Evolutionary conservation across 257 asterid genomes (phyloP), one percentile per base, ranked within the genome.

Genomic region (Coffea eugenioides): DNA sequence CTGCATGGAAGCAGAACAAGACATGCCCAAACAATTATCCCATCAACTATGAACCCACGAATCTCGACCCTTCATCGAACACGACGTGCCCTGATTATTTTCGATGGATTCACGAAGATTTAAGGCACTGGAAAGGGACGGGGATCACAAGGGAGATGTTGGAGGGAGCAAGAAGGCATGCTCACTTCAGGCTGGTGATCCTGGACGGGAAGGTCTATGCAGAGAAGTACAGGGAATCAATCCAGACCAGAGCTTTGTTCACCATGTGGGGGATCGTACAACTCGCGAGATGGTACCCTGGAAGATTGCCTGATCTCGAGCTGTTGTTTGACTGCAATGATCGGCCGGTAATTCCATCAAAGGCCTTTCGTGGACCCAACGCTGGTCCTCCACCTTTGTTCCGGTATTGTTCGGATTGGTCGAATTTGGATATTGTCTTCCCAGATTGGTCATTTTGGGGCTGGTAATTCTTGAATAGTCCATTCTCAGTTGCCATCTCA

Each of bases 401-500:
- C 76, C 90, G 97, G 46, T 95, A 95, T 83, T 95, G 98, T 39
- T 93, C 99, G 8, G 94, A 93, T 77, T 83, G 85, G 90, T 65
- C 41, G 70, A 91, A 90, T 91, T 76, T 90, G 90, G 99, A 95
- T n/a, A 95, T 95, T 79, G 97, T 92, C 77, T 95, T 95, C 82
- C 98, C 99, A 0, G 98, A 93, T 75, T 93, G 98, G 98, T 88
- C 98, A 6, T 95, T 91, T 52, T 95, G 99, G 99, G 99, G 99
- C 74, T 93, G 99, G 99, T 95, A 95, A 52, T 52, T 52, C 15
- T 12, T 52, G 57, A 52, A 52, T 12, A 0, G 12, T 52, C 3
- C 20, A 52, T 52, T 52, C 15, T 52, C 4, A 2, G 4, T 13
- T 52, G 51, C 51, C 12, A 12, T 13, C 1, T 52, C 57, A 52